These are phyloP conservation scores for Hemisphaericaspora lyxosophila DNA, from an alignment of 1,139 yeast genomes.

Conservation along the genomic window DNA sequence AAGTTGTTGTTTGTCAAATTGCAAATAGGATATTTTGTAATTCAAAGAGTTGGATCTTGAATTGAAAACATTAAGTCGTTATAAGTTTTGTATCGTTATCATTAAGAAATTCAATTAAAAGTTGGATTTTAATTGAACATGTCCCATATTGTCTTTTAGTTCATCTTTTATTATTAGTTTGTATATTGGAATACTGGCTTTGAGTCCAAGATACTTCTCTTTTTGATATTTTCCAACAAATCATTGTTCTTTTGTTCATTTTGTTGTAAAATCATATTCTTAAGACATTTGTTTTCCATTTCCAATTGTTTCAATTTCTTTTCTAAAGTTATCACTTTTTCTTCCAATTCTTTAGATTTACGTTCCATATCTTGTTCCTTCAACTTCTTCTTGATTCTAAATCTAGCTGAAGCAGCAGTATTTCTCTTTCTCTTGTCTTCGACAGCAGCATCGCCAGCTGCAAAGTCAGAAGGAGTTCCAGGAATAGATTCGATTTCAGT, in stretches of 20 bases:
- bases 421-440: slow-evolving; percentile 55
- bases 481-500: neutral
- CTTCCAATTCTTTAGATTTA: slow-evolving; percentile 44
- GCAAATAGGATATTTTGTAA: slow-evolving; percentile 8
- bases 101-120: slow-evolving; percentile 24
- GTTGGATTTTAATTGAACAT: slow-evolving; percentile 35
- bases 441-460: slow-evolving; percentile 10
- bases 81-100: neutral
- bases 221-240: slow-evolving; percentile 42
- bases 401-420: slow-evolving; percentile 64
- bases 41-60: slow-evolving; percentile 35
- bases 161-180: slow-evolving; percentile 13
- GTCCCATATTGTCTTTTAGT: slow-evolving; percentile 1
- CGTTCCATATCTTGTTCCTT: slow-evolving; percentile 61
- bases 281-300: slow-evolving; percentile 77
- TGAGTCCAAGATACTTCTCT: slow-evolving; percentile 37
- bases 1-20: slow-evolving; percentile 5
- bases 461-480: neutral
- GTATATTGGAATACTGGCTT: slow-evolving; percentile 34
- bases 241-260: slow-evolving; percentile 44
- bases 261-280: slow-evolving; percentile 49
- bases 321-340: slow-evolving; percentile 39
- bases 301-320: slow-evolving; percentile 53
- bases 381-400: slow-evolving; percentile 59
- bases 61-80: slow-evolving; percentile 9